Base-by-base conservation (phyloP, 768 basidiomycete species). In the Auricularia auricula-judae region DNA sequence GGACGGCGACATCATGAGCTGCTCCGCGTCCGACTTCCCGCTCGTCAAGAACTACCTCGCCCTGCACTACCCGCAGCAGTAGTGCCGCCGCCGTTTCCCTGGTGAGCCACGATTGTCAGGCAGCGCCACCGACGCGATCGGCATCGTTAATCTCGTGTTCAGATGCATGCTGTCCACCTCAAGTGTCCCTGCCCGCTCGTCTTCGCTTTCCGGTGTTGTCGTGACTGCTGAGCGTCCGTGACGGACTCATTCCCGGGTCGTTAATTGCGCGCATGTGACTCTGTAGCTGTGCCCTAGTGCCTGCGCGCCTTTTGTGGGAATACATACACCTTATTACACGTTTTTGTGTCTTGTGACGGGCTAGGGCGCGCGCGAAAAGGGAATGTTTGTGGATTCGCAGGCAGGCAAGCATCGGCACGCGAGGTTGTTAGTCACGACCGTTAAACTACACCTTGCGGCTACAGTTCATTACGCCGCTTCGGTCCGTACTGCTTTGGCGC, bases 11-110 rank as follows among this genome's bases (percentile, higher is more conserved):
- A 82, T 91, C 82, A 83, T 85, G 23, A 80, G 90, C 71, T 84
- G 83, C 29, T 84, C 87, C n/a, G 91, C 90, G 82, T 86, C 89
- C 43, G 90, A 91, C 71, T 92, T 90, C 67, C 87, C 90, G 2
- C 82, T 92, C 67, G 73, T 92, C 66, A 86, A 88, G 72, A 92
- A 92, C 72, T 90, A 86, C 72, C 82, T 92, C 64, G 56, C 34
- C 5, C 34, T 29, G 4, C 29, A 29, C 8, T 59, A 59, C 29
- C 56, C 56, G 7, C 29, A 59, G 56, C 56, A 51, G 47, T 51
- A 51, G 47, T 51, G 47, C 11, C 11, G 21, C 14, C 14, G 21
- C 18, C 47, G 5, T 51, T 21, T 42, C 39, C 39, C 39, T 42
- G 39, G 39, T 42, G 39, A 42, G 39, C 39, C 39, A 42, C 39